phyloP scores from a whole-genome alignment of 371 early-diverging fungal species.

The Mortierella sp. region DNA sequence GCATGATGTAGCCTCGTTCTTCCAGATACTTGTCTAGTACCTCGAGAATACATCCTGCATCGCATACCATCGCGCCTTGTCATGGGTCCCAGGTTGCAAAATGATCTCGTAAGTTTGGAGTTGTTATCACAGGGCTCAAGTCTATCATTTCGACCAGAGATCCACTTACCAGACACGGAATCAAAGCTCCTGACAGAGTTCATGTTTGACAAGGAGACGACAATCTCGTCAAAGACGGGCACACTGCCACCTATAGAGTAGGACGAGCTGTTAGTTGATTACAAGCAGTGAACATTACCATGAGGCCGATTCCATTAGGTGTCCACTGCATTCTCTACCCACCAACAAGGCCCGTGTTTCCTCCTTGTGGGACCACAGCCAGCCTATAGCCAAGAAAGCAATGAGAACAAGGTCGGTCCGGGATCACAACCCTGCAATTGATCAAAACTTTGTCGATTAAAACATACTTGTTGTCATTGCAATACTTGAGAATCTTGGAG shows the following conservation, averaged over 20 bases:
- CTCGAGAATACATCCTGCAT: conserved; percentile 92
- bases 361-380: conserved; percentile 97
- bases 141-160: neutral
- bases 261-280: neutral
- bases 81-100: no score
- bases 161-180: conserved; percentile 72
- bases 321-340: conserved; percentile 3
- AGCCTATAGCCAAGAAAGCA: conserved; percentile 55
- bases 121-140: neutral
- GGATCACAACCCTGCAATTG: no score
- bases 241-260: conserved; percentile 81
- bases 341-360: conserved; percentile 91
- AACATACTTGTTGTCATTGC: conserved; percentile 77
- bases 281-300: no score
- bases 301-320: no score
- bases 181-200: conserved; percentile 84
- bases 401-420: no score
- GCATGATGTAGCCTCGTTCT: conserved; percentile 86
- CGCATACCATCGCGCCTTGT: conserved; percentile 79
- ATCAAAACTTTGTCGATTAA: neutral
- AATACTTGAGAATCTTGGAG: conserved; percentile 85
- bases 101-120: no score
- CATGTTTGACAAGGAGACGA: conserved; percentile 81
- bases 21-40: conserved; percentile 80
- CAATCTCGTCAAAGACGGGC: conserved; percentile 94